Conservation (phyloP, 768 basidiomycete genomes). For the Mycena amicta region DNA sequence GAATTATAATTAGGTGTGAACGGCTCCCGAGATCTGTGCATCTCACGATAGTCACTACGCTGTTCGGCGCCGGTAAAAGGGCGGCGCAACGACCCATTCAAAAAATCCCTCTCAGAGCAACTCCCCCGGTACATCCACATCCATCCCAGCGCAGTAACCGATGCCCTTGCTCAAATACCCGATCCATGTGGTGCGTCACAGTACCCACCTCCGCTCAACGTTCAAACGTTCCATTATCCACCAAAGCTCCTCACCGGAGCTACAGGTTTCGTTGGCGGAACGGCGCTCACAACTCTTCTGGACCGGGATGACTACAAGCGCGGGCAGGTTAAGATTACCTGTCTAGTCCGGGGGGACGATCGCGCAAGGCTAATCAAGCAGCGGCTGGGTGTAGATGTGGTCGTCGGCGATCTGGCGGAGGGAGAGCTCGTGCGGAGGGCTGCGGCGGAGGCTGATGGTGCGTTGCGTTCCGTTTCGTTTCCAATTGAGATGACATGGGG, state of each 20-base stretch:
- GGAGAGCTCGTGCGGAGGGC: constrained; percentile 10
- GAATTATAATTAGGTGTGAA: no score
- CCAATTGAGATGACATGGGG: not conserved
- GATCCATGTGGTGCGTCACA: no score
- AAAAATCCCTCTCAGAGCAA: no score
- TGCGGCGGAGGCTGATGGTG: constrained; percentile 12
- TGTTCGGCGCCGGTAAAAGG: no score
- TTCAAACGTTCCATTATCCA: no score
- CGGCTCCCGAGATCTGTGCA: no score
- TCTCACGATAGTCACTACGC: no score
- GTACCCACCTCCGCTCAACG: no score
- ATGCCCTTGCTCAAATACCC: no score
- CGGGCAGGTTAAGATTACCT: constrained; percentile 16
- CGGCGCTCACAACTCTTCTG: constrained; percentile 6
- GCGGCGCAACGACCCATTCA: no score
- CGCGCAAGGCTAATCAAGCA: constrained; percentile 4
- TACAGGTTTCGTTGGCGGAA: constrained; percentile 21
- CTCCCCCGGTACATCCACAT: no score
- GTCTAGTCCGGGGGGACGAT: constrained; percentile 17
- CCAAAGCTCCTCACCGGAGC: constrained; percentile 18
- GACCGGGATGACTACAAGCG: constrained; percentile 8
- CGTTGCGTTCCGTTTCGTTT: not conserved
- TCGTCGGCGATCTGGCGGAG: constrained; percentile 17
- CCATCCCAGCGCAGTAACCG: no score
- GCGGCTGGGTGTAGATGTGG: constrained; percentile 11